Conservation (phyloP, 2,329 filamentous ascomycete species). For the Pseudogymnoascus sp. region DNA sequence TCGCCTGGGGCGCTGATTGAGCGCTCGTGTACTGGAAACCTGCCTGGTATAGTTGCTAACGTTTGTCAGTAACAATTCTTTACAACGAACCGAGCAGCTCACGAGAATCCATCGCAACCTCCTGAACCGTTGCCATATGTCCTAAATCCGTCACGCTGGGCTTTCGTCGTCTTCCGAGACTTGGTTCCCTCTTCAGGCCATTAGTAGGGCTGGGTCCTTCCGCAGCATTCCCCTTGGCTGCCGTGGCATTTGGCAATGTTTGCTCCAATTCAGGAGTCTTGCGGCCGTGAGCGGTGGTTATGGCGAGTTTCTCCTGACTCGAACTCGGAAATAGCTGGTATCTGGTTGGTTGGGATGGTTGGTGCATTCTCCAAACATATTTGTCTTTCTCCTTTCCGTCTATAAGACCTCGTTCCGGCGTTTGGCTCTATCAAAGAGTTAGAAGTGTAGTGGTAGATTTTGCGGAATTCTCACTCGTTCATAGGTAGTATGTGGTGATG, state of each 20-base stretch:
- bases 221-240: conserved; percentile 26
- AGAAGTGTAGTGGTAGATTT: conserved; percentile 5
- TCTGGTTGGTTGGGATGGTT: conserved; percentile 41
- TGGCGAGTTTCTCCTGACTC: conserved; percentile 32
- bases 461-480: conserved; percentile 26
- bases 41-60: conserved; percentile 57
- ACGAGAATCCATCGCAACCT: conserved; percentile 63
- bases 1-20: conserved; percentile 52
- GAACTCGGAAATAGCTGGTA: conserved; percentile 54
- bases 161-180: conserved; percentile 50
- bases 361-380: conserved; percentile 51
- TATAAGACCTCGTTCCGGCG: conserved; percentile 1
- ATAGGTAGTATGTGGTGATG: conserved; percentile 36
- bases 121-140: conserved; percentile 61
- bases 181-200: conserved; percentile 48
- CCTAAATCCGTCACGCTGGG: conserved; percentile 55
- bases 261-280: conserved; percentile 32
- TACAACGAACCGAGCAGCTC: conserved; percentile 28
- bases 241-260: conserved; percentile 37
- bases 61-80: conserved; percentile 13
- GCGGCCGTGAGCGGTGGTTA: conserved; percentile 25
- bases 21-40: conserved; percentile 54
- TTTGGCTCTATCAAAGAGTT: conserved; percentile 6
- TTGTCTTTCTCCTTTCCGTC: conserved; percentile 34
- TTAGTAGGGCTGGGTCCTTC: conserved; percentile 28